Conservation (phyloP, 2,329 filamentous ascomycete species). For the Hypoxylon sp. region DNA sequence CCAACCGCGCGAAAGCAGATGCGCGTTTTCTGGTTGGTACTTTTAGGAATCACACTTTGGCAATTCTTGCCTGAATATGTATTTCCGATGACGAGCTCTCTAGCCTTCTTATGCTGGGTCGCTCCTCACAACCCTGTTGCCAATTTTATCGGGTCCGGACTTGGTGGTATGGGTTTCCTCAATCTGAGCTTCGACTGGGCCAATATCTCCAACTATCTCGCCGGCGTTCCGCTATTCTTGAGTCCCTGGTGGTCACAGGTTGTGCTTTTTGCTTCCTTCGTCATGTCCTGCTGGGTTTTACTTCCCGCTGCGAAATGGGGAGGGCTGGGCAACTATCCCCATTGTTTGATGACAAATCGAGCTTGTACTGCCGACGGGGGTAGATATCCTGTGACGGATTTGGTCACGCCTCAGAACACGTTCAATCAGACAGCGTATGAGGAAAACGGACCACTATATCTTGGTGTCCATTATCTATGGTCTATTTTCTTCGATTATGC, state of each 20-base stretch:
- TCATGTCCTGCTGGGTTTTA: constrained; percentile 70
- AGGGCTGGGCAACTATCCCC: constrained; percentile 65
- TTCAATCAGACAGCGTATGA: constrained; percentile 66
- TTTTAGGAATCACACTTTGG: constrained; percentile 70
- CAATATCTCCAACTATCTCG: constrained; percentile 68
- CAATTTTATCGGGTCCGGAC: constrained; percentile 72
- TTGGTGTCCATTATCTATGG: constrained; percentile 71
- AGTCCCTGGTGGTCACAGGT: constrained; percentile 73
- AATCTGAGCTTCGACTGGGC: constrained; percentile 74
- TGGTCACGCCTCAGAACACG: constrained; percentile 60
- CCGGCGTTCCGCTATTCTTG: constrained; percentile 61
- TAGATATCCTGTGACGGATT: constrained; percentile 59
- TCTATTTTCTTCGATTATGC: constrained; percentile 73
- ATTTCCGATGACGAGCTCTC: constrained; percentile 71
- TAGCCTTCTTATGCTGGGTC: constrained; percentile 75
- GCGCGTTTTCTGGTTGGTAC: constrained; percentile 68
- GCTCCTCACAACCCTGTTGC: constrained; percentile 69
- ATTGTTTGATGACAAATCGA: constrained; percentile 71
- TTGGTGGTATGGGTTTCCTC: constrained; percentile 74
- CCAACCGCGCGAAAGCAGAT: constrained; percentile 67
- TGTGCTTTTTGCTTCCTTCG: constrained; percentile 68
- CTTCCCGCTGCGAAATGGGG: constrained; percentile 73
- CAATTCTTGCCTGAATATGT: constrained; percentile 74
- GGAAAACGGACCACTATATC: constrained; percentile 68
- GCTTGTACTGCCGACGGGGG: constrained; percentile 66